Conservation (phyloP, 1,284 basidiomycete species). For the Pulchroboletus neoregius region DNA sequence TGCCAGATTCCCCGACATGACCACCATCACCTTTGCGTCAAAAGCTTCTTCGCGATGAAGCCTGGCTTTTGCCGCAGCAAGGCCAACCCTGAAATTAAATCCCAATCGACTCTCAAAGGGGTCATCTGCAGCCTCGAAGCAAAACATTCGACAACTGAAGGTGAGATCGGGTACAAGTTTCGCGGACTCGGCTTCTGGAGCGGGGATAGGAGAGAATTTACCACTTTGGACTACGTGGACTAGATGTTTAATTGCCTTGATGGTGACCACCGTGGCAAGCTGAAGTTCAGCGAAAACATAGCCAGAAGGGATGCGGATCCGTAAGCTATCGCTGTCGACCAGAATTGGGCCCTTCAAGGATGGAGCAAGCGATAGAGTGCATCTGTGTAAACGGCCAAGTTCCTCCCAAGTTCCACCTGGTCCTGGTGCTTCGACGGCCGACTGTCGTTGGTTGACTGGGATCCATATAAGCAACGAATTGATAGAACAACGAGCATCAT, state of each 20-base stretch:
- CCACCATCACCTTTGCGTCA: conserved; percentile 67
- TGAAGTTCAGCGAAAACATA: conserved; percentile 76
- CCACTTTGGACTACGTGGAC: conserved; percentile 44
- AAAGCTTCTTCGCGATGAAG: conserved; percentile 82
- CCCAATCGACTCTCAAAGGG: conserved; percentile 80
- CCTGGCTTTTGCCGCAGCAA: conserved; percentile 72
- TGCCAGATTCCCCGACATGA: conserved; percentile 41
- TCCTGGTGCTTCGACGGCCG: conserved; percentile 25
- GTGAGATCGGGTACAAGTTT: conserved; percentile 68
- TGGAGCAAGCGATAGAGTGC: conserved; percentile 43
- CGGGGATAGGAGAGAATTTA: conserved; percentile 45
- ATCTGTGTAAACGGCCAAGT: conserved; percentile 59
- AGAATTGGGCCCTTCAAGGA: conserved; percentile 37
- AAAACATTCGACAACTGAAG: conserved; percentile 58
- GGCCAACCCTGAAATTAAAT: conserved; percentile 75
- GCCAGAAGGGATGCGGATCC: conserved; percentile 76
- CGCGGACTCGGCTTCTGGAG: conserved; percentile 65
- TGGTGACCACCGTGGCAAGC: conserved; percentile 57
- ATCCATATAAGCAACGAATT: conserved; percentile 45
- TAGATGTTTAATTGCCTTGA: conserved; percentile 71
- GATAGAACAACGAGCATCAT: conserved; percentile 32
- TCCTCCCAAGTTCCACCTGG: conserved; percentile 69
- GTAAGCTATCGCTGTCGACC: conserved; percentile 62
- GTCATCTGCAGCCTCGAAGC: conserved; percentile 86
- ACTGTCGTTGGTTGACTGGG: conserved; percentile 31